Conservation (phyloP, 495 filamentous ascomycete species). For the Cenococcum geophilum region DNA sequence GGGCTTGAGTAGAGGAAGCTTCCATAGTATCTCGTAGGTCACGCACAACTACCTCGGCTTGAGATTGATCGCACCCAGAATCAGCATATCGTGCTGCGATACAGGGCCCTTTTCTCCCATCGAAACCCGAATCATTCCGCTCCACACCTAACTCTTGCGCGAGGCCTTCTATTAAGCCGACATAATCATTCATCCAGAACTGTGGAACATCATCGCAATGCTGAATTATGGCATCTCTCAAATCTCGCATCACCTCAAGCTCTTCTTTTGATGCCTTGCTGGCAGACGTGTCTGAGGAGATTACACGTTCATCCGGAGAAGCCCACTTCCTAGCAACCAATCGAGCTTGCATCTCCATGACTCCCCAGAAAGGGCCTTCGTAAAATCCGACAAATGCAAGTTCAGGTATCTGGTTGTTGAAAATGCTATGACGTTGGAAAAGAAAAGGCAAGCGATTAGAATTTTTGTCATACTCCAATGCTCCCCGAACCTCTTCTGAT, state of each 20-base stretch:
- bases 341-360: constrained; percentile 81
- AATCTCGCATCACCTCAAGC: constrained; percentile 8
- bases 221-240: constrained; percentile 35
- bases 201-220: constrained; percentile 48
- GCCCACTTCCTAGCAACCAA: constrained; percentile 50
- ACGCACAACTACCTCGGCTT: constrained; percentile 17
- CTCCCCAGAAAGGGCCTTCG: constrained; percentile 77
- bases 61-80: constrained; percentile 2
- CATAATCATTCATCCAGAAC: constrained; percentile 77
- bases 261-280: constrained; percentile 1
- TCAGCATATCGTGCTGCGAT: constrained; percentile 23
- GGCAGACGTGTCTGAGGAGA: background rate
- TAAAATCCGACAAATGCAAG: constrained; percentile 84
- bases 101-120: constrained; percentile 9
- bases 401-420: constrained; percentile 53
- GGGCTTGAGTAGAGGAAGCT: constrained; percentile 20
- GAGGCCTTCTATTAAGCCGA: constrained; percentile 69
- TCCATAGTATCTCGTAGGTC: constrained; percentile 20
- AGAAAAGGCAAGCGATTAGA: constrained; percentile 61
- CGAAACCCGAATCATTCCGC: constrained; percentile 17
- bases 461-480: constrained; percentile 49
- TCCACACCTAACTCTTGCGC: constrained; percentile 49
- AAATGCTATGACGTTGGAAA: constrained; percentile 59
- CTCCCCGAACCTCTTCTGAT: constrained; percentile 47
- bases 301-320: constrained; percentile 9